Conservation (phyloP, 2,329 filamentous ascomycete species). For the Colletotrichum sp. region DNA sequence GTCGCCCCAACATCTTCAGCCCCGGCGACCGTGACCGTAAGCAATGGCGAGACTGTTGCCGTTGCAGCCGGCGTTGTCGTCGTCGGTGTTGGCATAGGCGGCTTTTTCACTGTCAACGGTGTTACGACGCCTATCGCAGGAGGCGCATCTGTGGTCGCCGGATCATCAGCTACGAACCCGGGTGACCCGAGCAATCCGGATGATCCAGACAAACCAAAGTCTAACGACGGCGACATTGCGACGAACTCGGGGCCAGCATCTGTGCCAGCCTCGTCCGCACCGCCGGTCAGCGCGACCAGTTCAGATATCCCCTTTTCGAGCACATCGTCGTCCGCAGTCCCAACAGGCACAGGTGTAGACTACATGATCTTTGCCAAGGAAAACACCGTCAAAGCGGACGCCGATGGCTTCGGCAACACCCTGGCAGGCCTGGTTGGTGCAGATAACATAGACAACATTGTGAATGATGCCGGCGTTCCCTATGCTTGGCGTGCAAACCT, state of each 20-base stretch:
- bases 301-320: not conserved
- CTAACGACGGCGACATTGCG: not conserved
- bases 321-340: not conserved
- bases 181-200: not conserved
- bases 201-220: not conserved
- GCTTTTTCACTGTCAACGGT: not conserved
- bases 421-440: not conserved
- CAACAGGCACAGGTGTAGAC: not conserved
- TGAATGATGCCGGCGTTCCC: not conserved
- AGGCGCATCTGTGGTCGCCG: not conserved
- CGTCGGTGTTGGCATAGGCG: not conserved
- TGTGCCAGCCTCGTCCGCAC: not conserved
- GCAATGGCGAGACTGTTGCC: not conserved
- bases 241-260: not conserved
- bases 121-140: not conserved
- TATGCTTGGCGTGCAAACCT: not conserved
- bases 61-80: not conserved
- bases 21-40: not conserved
- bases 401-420: not conserved
- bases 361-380: constrained; percentile 2
- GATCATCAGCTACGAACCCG: not conserved
- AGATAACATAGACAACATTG: not conserved
- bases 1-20: not conserved
- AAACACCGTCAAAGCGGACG: not conserved
- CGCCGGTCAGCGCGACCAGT: not conserved